A percentile compares a stretch with the other conserved stretches of the same genome.
Conservation (phyloP, 2,329 filamentous ascomycete species). For the Monosporascus ibericus region DNA sequence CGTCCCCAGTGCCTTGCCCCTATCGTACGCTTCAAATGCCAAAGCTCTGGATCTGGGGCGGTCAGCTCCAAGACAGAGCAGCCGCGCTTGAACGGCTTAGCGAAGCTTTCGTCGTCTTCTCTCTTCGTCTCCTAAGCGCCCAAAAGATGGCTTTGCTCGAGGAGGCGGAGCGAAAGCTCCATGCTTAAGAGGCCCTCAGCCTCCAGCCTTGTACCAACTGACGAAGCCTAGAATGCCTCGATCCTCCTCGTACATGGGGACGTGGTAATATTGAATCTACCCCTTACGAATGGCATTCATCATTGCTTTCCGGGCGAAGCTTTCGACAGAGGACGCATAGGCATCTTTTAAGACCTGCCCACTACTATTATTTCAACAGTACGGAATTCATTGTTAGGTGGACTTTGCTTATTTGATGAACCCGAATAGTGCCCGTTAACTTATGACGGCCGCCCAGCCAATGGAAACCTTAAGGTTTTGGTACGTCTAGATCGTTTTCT, state of each 20-base stretch:
- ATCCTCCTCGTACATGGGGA: not conserved
- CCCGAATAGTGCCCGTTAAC: too few species aligned
- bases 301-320: not conserved
- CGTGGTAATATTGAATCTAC: not conserved
- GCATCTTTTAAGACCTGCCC: too few species aligned
- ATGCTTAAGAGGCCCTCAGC: not conserved
- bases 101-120: not conserved
- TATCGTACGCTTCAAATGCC: too few species aligned
- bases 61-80: not conserved
- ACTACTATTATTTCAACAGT: too few species aligned
- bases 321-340: not conserved
- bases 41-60: not conserved
- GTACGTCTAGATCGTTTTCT: too few species aligned
- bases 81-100: not conserved
- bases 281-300: not conserved
- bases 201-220: not conserved
- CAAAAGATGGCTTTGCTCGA: not conserved
- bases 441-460: too few species aligned
- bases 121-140: not conserved
- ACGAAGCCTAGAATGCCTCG: not conserved
- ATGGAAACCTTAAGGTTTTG: too few species aligned
- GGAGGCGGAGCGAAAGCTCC: not conserved
- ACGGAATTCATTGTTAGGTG: too few species aligned
- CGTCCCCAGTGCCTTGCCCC: too few species aligned
- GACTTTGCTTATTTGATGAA: too few species aligned